Percentiles rank a stretch among this genome's conserved stretches.
Conservation (phyloP, 2,329 filamentous ascomycete genomes). For the Colletotrichum liaoningense region DNA sequence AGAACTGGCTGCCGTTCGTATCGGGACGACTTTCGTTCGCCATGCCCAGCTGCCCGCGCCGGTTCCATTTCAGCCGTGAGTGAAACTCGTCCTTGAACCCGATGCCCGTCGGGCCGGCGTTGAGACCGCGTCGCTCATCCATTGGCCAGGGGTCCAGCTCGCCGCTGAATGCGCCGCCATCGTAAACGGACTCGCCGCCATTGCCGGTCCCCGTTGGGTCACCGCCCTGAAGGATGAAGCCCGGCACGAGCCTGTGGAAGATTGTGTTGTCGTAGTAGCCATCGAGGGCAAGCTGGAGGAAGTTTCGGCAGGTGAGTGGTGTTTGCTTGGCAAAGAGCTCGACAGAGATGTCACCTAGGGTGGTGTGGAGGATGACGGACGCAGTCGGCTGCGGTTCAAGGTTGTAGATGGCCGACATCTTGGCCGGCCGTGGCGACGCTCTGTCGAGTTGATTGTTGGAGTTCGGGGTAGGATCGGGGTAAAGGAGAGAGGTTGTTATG, state of each 20-base stretch:
- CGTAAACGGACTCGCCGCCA: conserved; percentile 92
- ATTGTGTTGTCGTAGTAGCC: conserved; percentile 95
- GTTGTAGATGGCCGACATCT: conserved; percentile 92
- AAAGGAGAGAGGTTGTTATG: neutral
- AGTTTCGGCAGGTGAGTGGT: conserved; percentile 92
- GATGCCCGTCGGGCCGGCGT: conserved; percentile 68
- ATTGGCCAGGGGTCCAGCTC: conserved; percentile 79
- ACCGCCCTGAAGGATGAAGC: conserved; percentile 94
- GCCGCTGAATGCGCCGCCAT: conserved; percentile 80
- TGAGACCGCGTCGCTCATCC: conserved; percentile 72
- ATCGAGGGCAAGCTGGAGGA: conserved; percentile 93
- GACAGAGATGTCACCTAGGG: conserved; percentile 86
- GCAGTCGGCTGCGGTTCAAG: conserved; percentile 95
- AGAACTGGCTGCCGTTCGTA: conserved; percentile 96
- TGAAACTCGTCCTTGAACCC: conserved; percentile 89
- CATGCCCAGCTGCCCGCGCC: conserved; percentile 93
- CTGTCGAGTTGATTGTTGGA: neutral
- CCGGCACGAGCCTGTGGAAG: conserved; percentile 92
- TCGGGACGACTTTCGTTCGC: conserved; percentile 84
- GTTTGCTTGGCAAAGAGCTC: conserved; percentile 97
- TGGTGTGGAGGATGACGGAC: conserved; percentile 91
- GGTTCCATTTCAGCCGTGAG: conserved; percentile 90
- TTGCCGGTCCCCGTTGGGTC: conserved; percentile 94
- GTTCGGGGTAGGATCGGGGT: neutral
- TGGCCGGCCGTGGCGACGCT: conserved; percentile 1